phyloP scores from a whole-genome alignment of 2,329 filamentous ascomycete genomes.

The Penicillium sp. region DNA sequence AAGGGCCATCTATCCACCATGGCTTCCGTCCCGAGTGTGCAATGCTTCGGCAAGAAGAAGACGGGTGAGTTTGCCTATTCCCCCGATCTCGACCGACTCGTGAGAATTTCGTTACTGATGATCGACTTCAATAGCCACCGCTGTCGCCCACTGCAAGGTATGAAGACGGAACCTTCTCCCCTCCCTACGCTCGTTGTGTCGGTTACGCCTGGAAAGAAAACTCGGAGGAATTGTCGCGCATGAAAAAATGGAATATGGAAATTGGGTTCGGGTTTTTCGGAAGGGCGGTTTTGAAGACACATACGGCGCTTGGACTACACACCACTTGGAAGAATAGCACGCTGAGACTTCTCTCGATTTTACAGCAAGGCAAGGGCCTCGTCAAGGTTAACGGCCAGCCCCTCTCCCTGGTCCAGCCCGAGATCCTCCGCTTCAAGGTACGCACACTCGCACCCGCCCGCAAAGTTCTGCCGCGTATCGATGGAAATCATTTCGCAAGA shows the following conservation, averaged over 20 bases:
- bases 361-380: slow-evolving; percentile 76
- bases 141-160: slow-evolving; percentile 92
- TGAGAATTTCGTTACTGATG: slow-evolving; percentile 32
- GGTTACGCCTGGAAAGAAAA: not conserved
- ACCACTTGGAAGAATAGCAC: slow-evolving; percentile 14
- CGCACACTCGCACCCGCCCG: slow-evolving; percentile 21
- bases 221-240: not conserved
- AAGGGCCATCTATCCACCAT: slow-evolving; percentile 57
- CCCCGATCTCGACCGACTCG: slow-evolving; percentile 7
- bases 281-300: slow-evolving; percentile 4
- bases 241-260: not conserved
- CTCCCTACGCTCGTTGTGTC: slow-evolving; percentile 17
- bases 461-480: slow-evolving; percentile 2
- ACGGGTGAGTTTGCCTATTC: slow-evolving; percentile 51
- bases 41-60: slow-evolving; percentile 99
- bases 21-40: slow-evolving; percentile 77
- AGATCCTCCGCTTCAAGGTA: slow-evolving; percentile 97
- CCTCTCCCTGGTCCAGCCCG: slow-evolving; percentile 88
- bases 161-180: slow-evolving; percentile 31
- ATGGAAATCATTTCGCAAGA: slow-evolving; percentile 2
- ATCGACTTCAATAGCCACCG: slow-evolving; percentile 59
- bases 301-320: slow-evolving; percentile 15
- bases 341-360: slow-evolving; percentile 28
- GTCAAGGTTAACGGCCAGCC: slow-evolving; percentile 99
- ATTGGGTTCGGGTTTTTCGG: not conserved